Evolutionary conservation across 1,284 basidiomycete species (phyloP).

Genomic region (Anthracocystis panici-leucophaei): DNA sequence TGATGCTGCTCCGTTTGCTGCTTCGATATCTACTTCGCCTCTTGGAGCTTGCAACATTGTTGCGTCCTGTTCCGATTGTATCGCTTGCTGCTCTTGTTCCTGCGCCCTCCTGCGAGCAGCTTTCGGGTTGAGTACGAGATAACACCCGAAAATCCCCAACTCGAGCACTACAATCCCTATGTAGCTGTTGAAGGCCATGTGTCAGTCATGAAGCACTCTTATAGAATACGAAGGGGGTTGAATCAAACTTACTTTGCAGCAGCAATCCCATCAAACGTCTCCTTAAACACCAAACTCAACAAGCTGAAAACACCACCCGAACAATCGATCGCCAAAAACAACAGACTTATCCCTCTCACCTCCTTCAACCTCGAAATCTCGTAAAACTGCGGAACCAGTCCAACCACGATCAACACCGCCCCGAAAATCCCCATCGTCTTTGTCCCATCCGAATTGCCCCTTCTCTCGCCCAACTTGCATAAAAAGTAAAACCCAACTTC

Average conservation of each 20-base stretch:
- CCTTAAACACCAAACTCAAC: constrained; percentile 79
- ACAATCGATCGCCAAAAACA: constrained; percentile 80
- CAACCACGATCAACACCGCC: constrained; percentile 76
- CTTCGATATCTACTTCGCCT: constrained; percentile 8
- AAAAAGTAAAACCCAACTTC: constrained; percentile 76
- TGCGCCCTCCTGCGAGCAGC: constrained; percentile 38
- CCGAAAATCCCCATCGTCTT: constrained; percentile 78
- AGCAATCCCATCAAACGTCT: constrained; percentile 77
- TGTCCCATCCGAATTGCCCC: constrained; percentile 73
- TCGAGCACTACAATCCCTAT: constrained; percentile 75
- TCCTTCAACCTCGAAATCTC: constrained; percentile 80
- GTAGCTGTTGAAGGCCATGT: constrained; percentile 69
- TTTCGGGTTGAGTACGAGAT: constrained; percentile 76
- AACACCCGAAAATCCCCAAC: constrained; percentile 74
- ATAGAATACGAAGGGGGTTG: no score
- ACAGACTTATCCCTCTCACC: constrained; percentile 79
- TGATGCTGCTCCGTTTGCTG: neutral
- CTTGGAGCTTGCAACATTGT: neutral
- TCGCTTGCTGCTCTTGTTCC: neutral
- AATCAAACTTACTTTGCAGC: constrained; percentile 69
- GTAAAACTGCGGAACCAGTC: constrained; percentile 75
- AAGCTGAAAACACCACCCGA: constrained; percentile 79
- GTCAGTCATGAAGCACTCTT: no score
- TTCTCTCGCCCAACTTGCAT: constrained; percentile 71
- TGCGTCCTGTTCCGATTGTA: neutral